Evolutionary conservation across 257 asterid genomes (phyloP).

Genomic region (Lantana camara): DNA sequence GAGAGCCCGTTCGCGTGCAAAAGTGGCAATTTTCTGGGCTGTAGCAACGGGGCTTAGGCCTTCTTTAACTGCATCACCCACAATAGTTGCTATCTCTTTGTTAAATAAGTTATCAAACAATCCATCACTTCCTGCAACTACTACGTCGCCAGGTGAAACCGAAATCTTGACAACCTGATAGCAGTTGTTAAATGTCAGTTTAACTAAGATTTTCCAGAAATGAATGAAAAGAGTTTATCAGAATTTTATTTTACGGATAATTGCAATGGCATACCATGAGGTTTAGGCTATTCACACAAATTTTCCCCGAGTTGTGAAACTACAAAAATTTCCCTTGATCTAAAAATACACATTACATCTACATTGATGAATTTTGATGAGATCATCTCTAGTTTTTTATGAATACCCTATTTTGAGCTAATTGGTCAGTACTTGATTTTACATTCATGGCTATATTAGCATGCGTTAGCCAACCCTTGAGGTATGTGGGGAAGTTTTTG

Average conservation of each 20-base stretch:
- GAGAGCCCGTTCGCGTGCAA: slow-evolving; percentile 65
- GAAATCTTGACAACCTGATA: slow-evolving; percentile 67
- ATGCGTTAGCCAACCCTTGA: too few species aligned
- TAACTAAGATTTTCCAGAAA: background rate
- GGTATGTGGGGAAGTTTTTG: too few species aligned
- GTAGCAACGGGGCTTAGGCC: slow-evolving; percentile 60
- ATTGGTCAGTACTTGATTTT: too few species aligned
- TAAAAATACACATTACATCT: too few species aligned
- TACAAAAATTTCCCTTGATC: too few species aligned
- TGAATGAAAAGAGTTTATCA: background rate
- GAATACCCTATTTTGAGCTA: too few species aligned
- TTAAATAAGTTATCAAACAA: slow-evolving; percentile 73
- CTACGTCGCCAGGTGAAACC: slow-evolving; percentile 62
- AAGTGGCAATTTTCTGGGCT: slow-evolving; percentile 61
- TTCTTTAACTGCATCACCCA: slow-evolving; percentile 48
- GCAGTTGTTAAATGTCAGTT: background rate
- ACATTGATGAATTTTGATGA: too few species aligned
- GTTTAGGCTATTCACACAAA: background rate
- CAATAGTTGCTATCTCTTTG: slow-evolving; percentile 58
- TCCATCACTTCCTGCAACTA: slow-evolving; percentile 91
- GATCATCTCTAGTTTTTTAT: too few species aligned
- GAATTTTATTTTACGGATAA: background rate
- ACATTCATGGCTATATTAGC: too few species aligned
- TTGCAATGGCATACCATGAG: background rate
- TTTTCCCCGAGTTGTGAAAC: too few species aligned